Evolutionary conservation across 768 basidiomycete genomes (phyloP), one percentile per base, ranked within the genome.

Genomic region (Russula sp.): DNA sequence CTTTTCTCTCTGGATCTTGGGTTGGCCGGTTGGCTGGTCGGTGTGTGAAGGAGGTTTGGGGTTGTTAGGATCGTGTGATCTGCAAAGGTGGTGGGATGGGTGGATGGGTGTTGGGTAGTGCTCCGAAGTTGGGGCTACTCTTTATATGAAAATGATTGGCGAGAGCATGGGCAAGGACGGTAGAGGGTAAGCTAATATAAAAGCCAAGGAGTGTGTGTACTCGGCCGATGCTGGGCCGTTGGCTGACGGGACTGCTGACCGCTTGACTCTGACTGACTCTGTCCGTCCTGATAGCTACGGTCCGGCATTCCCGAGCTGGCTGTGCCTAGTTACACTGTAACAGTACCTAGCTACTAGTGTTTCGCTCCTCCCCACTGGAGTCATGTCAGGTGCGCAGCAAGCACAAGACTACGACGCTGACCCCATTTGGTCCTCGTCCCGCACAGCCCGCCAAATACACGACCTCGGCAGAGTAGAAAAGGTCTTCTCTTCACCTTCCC

Each of bases 401-500:
- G 25, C 25, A 29, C 25, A 29, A 29, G 41, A 51, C 8, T 46
- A 53, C 13, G 59, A 60, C 45, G 25, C 20, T 2, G 88, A 92
- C 75, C 84, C 87, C 7, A 87, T 90, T 60, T 92, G 88, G 88
- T 82, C 81, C 5, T 87, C 87, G 25, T 90, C 88, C 66, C 81
- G 87, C 22, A 91, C 90, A 38, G 87, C 88, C 38, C 79, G 87
- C 59, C 89, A 91, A 71, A 91, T 91, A 64, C 87, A 85, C 70
- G 87, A 85, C 5, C 81, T 92, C 9, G 85, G 86, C 25, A 83
- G 86, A 71, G 89, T 91, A 46, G 90, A 91, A 71, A 89, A 89
- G 78, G 89, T 86, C 45, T 50, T 7, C 73, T 54, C 18, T 52
- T 22, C 18, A 18, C 46, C 22, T n/a, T 29, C 29, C 38, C 3